Conservation (phyloP, 257 asterid genomes). For the Solanum pimpinellifolium region DNA sequence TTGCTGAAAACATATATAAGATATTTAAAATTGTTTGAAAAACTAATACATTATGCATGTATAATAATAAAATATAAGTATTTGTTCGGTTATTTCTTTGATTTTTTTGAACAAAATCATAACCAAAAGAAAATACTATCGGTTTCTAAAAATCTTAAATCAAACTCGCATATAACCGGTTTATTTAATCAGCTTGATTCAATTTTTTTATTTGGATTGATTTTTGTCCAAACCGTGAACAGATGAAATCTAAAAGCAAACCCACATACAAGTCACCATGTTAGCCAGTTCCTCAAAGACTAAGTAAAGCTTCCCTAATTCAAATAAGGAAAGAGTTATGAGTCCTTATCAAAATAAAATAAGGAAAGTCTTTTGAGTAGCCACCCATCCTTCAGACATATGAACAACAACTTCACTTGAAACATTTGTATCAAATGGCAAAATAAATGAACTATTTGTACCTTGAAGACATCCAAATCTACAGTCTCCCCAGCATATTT, state of each 20-base stretch:
- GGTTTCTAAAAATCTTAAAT: neutral
- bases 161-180: neutral
- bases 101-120: neutral
- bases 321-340: neutral
- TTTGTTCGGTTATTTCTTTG: neutral
- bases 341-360: neutral
- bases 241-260: neutral
- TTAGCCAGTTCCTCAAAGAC: neutral
- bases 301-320: neutral
- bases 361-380: neutral
- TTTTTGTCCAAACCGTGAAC: neutral
- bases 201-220: neutral
- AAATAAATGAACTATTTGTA: neutral
- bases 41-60: neutral
- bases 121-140: neutral
- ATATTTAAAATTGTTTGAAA: neutral
- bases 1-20: neutral
- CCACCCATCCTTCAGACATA: neutral
- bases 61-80: neutral
- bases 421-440: neutral
- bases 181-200: neutral
- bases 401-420: neutral
- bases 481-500: conserved; percentile 21
- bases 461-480: conserved; percentile 18
- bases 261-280: neutral